These are phyloP conservation scores for Trichocomaceae sp. DNA, from an alignment of 2,329 filamentous ascomycete genomes.

Conservation along the genomic window DNA sequence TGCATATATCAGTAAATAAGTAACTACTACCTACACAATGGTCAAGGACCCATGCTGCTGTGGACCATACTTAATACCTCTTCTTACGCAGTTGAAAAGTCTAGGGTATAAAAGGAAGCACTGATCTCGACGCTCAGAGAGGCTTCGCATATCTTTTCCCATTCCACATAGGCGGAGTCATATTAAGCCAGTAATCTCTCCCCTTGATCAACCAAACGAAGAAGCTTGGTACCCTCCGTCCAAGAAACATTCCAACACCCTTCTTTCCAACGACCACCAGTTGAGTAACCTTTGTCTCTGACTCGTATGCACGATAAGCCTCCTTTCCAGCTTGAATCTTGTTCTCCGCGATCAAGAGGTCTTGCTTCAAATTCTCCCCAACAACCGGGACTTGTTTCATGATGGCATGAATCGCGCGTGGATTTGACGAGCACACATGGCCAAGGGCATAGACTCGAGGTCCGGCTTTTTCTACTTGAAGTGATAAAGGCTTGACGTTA, in stretches of 20 bases:
- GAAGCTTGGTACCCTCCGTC: slow-evolving; percentile 40
- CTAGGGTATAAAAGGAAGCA: too few species aligned
- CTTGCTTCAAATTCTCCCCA: slow-evolving; percentile 45
- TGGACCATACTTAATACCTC: too few species aligned
- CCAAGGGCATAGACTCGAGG: slow-evolving; percentile 43
- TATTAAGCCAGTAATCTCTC: slow-evolving; percentile 49
- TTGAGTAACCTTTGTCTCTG: slow-evolving; percentile 42
- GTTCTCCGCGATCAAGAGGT: too few species aligned
- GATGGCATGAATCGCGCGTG: slow-evolving; percentile 40
- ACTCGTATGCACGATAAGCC: slow-evolving; percentile 36
- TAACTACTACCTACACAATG: not conserved
- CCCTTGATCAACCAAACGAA: slow-evolving; percentile 47
- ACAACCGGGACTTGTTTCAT: slow-evolving; percentile 39
- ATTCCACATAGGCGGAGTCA: slow-evolving; percentile 43
- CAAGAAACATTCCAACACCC: slow-evolving; percentile 42
- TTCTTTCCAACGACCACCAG: slow-evolving; percentile 45
- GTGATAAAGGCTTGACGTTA: slow-evolving; percentile 30
- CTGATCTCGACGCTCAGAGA: too few species aligned
- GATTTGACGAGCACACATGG: slow-evolving; percentile 37
- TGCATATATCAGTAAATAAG: not conserved
- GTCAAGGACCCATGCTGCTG: not conserved
- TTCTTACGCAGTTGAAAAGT: too few species aligned
- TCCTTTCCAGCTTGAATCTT: too few species aligned
- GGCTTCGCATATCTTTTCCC: slow-evolving; percentile 47
- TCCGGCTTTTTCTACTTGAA: slow-evolving; percentile 34